phyloP scores from a whole-genome alignment of 768 basidiomycete genomes.

The Heimioporus sp. region DNA sequence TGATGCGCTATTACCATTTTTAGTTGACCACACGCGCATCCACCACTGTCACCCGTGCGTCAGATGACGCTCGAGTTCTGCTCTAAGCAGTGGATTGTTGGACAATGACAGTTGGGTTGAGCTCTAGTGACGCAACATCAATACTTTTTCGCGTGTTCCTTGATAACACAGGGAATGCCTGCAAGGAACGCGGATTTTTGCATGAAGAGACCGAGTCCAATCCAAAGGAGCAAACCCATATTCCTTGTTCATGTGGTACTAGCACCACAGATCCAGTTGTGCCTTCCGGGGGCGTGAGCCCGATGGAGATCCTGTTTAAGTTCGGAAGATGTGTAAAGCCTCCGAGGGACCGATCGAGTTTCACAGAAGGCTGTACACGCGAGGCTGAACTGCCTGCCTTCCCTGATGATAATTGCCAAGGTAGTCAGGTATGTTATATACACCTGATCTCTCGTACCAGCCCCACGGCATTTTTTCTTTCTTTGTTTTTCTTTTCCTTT shows the following conservation, averaged over 20 bases:
- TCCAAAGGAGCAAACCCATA: no score
- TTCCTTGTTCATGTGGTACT: no score
- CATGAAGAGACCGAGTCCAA: no score
- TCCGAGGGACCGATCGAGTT: no score
- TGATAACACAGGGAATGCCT: no score
- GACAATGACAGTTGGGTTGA: not conserved
- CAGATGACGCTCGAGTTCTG: not conserved
- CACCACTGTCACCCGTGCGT: not conserved
- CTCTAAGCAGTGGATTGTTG: not conserved
- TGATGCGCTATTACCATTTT: not conserved
- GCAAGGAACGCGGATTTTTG: no score
- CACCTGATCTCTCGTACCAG: not conserved
- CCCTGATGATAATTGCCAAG: slow-evolving; percentile 18
- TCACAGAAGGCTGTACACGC: slow-evolving; percentile 10
- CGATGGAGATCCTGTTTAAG: no score
- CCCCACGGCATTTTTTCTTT: not conserved
- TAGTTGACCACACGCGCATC: not conserved
- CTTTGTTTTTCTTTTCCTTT: not conserved
- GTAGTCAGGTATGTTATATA: slow-evolving; percentile 1
- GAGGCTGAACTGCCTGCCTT: not conserved
- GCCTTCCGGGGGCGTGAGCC: no score
- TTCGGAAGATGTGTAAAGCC: no score
- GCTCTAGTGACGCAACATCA: not conserved
- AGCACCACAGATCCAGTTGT: no score
- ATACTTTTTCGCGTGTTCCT: no score